These are phyloP conservation scores for Neofusicoccum sp. DNA, from an alignment of 2,329 filamentous ascomycete species.

Conservation along the genomic window DNA sequence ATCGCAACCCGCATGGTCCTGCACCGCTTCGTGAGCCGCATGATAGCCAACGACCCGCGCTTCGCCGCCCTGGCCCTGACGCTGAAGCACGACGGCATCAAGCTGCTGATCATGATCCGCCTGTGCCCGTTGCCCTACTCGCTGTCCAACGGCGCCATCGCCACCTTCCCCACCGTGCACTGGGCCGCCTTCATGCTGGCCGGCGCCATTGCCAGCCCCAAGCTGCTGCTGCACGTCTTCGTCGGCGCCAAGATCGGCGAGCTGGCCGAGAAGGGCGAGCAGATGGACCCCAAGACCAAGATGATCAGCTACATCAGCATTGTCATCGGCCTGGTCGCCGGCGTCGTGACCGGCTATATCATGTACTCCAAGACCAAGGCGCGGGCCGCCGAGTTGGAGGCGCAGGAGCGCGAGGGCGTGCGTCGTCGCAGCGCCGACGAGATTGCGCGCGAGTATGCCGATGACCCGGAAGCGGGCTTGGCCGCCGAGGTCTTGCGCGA, in stretches of 20 bases:
- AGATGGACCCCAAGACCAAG: constrained; percentile 78
- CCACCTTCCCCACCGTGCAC: constrained; percentile 85
- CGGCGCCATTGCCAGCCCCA: constrained; percentile 78
- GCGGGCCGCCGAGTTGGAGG: constrained; percentile 50
- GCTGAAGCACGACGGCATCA: constrained; percentile 83
- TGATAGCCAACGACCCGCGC: constrained; percentile 78
- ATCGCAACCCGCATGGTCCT: constrained; percentile 76
- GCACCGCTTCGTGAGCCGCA: constrained; percentile 71
- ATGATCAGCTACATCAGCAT: constrained; percentile 83
- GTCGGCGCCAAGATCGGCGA: constrained; percentile 80
- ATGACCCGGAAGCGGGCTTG: constrained; percentile 45
- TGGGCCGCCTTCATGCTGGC: constrained; percentile 75
- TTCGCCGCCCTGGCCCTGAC: constrained; percentile 88
- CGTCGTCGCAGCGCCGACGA: constrained; percentile 33
- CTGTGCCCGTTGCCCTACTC: constrained; percentile 92
- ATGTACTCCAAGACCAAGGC: constrained; percentile 68
- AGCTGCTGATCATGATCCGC: constrained; percentile 85
- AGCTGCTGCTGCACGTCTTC: constrained; percentile 88
- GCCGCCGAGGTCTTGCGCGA: constrained; percentile 43
- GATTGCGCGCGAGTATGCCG: constrained; percentile 41
- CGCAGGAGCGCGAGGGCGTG: constrained; percentile 42
- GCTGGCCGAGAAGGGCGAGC: constrained; percentile 77
- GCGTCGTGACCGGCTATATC: constrained; percentile 73
- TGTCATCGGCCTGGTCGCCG: constrained; percentile 66
- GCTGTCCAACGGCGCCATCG: constrained; percentile 88